Percentiles rank a stretch among this genome's conserved stretches.
Evolutionary conservation across 208 protist genomes (phyloP).

Genomic region (Leishmania braziliensis): DNA sequence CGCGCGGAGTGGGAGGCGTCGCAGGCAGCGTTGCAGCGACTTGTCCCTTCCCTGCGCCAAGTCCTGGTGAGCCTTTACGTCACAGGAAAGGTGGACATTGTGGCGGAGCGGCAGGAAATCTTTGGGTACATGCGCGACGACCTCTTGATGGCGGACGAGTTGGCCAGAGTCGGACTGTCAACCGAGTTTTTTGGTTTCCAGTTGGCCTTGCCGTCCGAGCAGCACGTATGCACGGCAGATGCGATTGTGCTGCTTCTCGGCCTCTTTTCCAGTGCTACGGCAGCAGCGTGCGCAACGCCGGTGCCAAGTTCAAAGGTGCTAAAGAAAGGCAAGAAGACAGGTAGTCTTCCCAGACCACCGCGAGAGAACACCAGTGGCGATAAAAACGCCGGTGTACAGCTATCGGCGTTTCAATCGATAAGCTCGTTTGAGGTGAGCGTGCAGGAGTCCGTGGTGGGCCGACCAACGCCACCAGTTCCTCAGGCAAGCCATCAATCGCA

Average conservation of each 20-base stretch:
- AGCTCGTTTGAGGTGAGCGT: not conserved
- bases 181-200: conserved; percentile 35
- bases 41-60: conserved; percentile 27
- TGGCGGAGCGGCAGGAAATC: conserved; percentile 30
- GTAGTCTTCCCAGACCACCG: not conserved
- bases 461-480: not conserved
- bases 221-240: conserved; percentile 36
- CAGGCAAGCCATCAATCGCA: not conserved
- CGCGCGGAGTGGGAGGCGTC: conserved; percentile 31
- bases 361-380: not conserved
- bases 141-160: conserved; percentile 31
- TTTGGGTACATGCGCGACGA: conserved; percentile 35
- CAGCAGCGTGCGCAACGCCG: not conserved
- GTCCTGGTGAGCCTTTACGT: conserved; percentile 29
- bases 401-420: not conserved
- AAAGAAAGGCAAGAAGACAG: not conserved
- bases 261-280: conserved; percentile 9
- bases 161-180: conserved; percentile 30
- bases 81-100: conserved; percentile 20
- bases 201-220: conserved; percentile 36
- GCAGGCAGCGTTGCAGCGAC: conserved; percentile 26
- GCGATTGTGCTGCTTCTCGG: conserved; percentile 34
- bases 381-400: not conserved
- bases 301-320: not conserved
- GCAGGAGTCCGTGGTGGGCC: not conserved